Evolutionary conservation across 768 basidiomycete genomes (phyloP).

Genomic region (Lepiota venenata): DNA sequence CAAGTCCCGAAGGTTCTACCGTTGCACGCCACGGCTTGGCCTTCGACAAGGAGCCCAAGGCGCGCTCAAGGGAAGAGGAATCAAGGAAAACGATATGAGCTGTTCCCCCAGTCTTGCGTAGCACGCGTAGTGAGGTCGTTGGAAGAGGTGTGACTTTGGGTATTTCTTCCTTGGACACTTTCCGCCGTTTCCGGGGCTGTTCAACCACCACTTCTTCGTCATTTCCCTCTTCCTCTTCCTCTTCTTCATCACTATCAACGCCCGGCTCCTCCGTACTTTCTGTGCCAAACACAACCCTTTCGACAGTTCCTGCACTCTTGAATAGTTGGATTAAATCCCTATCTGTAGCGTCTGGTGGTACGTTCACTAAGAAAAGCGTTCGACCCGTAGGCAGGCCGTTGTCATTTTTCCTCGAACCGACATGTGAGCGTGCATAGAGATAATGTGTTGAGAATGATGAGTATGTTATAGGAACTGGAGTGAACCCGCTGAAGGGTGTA

Average conservation of each 20-base stretch:
- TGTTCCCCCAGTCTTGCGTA: conserved; percentile 59
- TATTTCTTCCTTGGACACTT: conserved; percentile 31
- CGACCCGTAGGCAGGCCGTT: conserved; percentile 51
- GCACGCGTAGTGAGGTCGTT: conserved; percentile 42
- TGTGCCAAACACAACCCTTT: conserved; percentile 58
- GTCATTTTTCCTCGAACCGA: conserved; percentile 37
- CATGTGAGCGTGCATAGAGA: conserved; percentile 74
- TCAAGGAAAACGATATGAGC: conserved; percentile 77
- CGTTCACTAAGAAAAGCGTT: conserved; percentile 85
- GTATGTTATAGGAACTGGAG: conserved; percentile 41
- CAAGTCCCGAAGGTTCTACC: conserved; percentile 63
- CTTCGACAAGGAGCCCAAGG: conserved; percentile 52
- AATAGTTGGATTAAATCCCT: conserved; percentile 78
- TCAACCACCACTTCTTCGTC: conserved; percentile 24
- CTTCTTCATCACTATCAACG: conserved; percentile 39
- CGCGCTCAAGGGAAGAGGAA: conserved; percentile 63
- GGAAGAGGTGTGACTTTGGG: conserved; percentile 67
- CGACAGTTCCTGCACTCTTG: conserved; percentile 72
- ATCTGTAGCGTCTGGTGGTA: conserved; percentile 86
- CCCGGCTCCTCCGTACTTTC: conserved; percentile 37
- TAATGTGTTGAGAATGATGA: conserved; percentile 54
- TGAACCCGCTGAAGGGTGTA: conserved; percentile 42
- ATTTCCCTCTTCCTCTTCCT: conserved; percentile 33
- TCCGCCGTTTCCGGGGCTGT: conserved; percentile 38
- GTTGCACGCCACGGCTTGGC: conserved; percentile 59